Evolutionary conservation across 2,329 filamentous ascomycete genomes (phyloP).

Genomic region (Cylindrodendrum hubeiense): DNA sequence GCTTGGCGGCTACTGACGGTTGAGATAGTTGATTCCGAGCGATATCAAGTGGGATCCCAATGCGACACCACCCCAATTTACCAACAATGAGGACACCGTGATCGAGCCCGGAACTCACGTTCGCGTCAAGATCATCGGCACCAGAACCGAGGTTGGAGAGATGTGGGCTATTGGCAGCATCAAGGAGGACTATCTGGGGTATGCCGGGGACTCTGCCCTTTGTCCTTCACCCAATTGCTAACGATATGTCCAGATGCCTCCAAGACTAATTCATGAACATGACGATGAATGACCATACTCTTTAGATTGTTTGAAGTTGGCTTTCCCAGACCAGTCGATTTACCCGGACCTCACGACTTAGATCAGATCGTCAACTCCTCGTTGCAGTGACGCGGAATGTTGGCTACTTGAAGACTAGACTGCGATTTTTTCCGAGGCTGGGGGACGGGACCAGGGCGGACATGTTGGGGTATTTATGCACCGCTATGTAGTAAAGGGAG

Average conservation of each 20-base stretch:
- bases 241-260: conserved; percentile 43
- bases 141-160: conserved; percentile 90
- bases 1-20: conserved; percentile 24
- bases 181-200: conserved; percentile 84
- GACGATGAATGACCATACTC: conserved; percentile 30
- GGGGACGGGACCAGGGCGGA: not conserved
- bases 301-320: conserved; percentile 27
- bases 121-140: conserved; percentile 93
- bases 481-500: conserved; percentile 10
- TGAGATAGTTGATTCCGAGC: conserved; percentile 82
- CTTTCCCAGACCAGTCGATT: conserved; percentile 13
- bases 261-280: conserved; percentile 41
- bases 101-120: conserved; percentile 96
- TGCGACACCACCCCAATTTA: conserved; percentile 96
- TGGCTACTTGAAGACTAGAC: conserved; percentile 15
- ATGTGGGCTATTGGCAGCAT: conserved; percentile 99
- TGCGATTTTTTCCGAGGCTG: conserved; percentile 7
- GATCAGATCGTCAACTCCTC: conserved; percentile 6
- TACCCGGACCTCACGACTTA: conserved; percentile 16
- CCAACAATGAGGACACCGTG: conserved; percentile 92
- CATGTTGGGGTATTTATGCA: conserved; percentile 4
- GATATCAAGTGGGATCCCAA: conserved; percentile 96
- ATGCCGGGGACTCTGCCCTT: conserved; percentile 36
- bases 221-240: conserved; percentile 21
- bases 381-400: conserved; percentile 3